Percentiles rank a stretch among this genome's conserved stretches.
phyloP scores from a whole-genome alignment of 495 filamentous ascomycete species.

The Endocarpon pusillum region DNA sequence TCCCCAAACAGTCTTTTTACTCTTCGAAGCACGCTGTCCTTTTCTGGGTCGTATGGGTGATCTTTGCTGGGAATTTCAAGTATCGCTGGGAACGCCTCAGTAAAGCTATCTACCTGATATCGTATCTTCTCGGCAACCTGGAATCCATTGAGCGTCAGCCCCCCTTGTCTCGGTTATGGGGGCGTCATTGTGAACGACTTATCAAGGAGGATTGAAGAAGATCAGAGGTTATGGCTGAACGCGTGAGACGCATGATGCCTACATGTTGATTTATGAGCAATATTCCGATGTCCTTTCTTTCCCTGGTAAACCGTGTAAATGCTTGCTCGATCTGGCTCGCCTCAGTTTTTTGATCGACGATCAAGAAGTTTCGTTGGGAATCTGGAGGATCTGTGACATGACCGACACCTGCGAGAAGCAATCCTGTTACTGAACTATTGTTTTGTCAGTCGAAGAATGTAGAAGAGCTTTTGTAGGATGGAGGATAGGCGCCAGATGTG shows the following conservation, averaged over 20 bases:
- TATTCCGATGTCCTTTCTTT: slow-evolving; percentile 91
- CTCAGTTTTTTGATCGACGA: slow-evolving; percentile 87
- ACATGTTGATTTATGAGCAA: slow-evolving; percentile 97
- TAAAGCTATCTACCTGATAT: slow-evolving; percentile 40
- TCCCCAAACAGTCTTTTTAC: slow-evolving; percentile 88
- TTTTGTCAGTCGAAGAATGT: not conserved
- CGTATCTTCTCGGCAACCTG: slow-evolving; percentile 90
- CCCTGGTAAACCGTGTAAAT: slow-evolving; percentile 72
- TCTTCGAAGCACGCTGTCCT: slow-evolving; percentile 88
- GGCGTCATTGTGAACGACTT: not conserved
- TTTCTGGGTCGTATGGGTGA: slow-evolving; percentile 97
- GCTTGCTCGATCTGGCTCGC: slow-evolving; percentile 74
- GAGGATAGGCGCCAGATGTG: too few species aligned
- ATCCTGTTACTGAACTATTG: slow-evolving; percentile 82
- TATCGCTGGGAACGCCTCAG: slow-evolving; percentile 37
- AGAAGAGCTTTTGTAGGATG: too few species aligned
- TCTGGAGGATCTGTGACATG: slow-evolving; percentile 68
- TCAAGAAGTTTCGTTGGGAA: slow-evolving; percentile 89
- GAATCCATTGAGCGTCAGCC: slow-evolving; percentile 1
- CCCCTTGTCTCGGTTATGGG: not conserved
- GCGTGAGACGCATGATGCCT: slow-evolving; percentile 17
- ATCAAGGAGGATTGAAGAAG: too few species aligned
- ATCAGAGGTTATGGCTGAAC: too few species aligned
- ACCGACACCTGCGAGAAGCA: slow-evolving; percentile 87
- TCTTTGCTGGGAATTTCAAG: slow-evolving; percentile 99